phyloP scores from a whole-genome alignment of 495 filamentous ascomycete species.

The Penicillium silybi region DNA sequence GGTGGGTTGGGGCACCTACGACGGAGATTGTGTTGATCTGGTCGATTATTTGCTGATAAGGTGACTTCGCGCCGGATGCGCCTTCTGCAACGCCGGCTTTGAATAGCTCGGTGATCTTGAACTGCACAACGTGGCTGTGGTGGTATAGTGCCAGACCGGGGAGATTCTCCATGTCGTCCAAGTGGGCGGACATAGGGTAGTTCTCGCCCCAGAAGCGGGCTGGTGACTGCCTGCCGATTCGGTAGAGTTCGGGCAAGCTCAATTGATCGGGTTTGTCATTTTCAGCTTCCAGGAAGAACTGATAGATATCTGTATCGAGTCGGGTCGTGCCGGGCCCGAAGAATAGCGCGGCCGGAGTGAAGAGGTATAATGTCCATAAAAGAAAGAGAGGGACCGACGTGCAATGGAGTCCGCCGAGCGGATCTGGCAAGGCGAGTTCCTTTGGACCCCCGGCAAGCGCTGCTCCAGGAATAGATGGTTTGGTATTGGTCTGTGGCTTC shows the following conservation, averaged over 20 bases:
- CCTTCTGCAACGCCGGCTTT: constrained; percentile 6
- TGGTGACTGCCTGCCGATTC: constrained; percentile 31
- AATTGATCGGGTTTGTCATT: constrained; percentile 3
- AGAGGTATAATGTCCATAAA: constrained; percentile 34
- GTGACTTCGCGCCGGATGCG: neutral
- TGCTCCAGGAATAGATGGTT: neutral
- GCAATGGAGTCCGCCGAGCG: constrained; percentile 9
- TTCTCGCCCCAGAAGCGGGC: constrained; percentile 31
- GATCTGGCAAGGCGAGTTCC: neutral
- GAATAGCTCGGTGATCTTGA: constrained; percentile 27
- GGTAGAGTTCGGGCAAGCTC: constrained; percentile 24
- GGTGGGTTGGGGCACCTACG: constrained; percentile 5
- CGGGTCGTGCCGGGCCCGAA: constrained; percentile 14
- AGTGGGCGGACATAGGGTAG: constrained; percentile 27
- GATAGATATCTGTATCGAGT: constrained; percentile 26
- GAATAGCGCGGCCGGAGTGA: constrained; percentile 26
- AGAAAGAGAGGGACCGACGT: constrained; percentile 33
- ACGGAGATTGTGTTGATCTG: constrained; percentile 21
- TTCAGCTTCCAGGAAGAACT: constrained; percentile 22
- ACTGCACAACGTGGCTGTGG: constrained; percentile 27
- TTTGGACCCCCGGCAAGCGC: neutral
- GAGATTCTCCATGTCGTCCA: constrained; percentile 35
- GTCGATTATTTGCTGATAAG: constrained; percentile 15
- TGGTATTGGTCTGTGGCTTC: neutral
- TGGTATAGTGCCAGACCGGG: constrained; percentile 27